Conservation (phyloP, 1,284 basidiomycete species). For the Mycosarcoma mackinlayi region DNA sequence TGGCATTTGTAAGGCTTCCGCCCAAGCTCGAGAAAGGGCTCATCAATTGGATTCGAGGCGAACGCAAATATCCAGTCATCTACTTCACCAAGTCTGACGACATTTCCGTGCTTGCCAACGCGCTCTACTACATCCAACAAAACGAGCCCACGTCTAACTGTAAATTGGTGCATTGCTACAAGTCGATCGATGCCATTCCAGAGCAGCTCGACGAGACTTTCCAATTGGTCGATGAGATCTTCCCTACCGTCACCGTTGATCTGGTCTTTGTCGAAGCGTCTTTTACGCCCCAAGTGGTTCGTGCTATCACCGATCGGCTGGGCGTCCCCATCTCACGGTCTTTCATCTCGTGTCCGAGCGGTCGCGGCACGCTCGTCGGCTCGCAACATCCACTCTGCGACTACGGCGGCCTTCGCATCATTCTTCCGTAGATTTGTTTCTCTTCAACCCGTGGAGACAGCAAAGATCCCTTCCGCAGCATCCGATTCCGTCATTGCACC, state of each 20-base stretch:
- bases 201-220: conserved; percentile 67
- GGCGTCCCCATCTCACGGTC: conserved; percentile 32
- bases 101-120: conserved; percentile 74
- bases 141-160: conserved; percentile 78
- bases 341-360: conserved; percentile 53
- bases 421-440: conserved; percentile 22
- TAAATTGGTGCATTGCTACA: conserved; percentile 77
- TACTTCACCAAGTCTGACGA: conserved; percentile 55
- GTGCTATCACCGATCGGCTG: conserved; percentile 31
- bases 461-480: no score
- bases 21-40: conserved; percentile 70
- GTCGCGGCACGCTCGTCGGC: conserved; percentile 25
- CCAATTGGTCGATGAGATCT: conserved; percentile 58
- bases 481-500: background rate
- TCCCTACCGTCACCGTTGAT: conserved; percentile 58
- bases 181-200: conserved; percentile 70
- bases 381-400: conserved; percentile 31
- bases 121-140: conserved; percentile 74
- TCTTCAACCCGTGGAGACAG: no score
- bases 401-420: conserved; percentile 48
- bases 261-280: conserved; percentile 54
- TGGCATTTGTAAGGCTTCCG: conserved; percentile 8
- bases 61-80: conserved; percentile 73
- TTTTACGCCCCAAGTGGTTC: conserved; percentile 46
- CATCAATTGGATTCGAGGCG: conserved; percentile 70